Conservation (phyloP, 176 grass and related monocot genomes). For the Ensete glaucum region DNA sequence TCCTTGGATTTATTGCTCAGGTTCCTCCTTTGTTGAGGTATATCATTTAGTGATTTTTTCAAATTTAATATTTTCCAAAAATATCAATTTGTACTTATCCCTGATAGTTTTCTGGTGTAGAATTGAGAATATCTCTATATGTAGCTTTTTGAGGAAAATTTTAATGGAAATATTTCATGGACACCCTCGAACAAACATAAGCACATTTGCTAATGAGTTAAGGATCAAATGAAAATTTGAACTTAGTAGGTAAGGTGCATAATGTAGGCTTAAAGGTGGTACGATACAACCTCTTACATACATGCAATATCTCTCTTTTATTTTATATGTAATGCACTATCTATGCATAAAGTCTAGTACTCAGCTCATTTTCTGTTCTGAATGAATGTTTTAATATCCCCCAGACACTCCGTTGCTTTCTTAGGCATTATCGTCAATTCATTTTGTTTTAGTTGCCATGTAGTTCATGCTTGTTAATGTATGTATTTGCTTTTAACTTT, state of each 20-base stretch:
- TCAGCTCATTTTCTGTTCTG: background rate
- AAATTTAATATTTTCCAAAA: background rate
- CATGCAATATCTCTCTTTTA: background rate
- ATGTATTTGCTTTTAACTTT: background rate
- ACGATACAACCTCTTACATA: too few species aligned
- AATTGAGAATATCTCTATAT: too few species aligned
- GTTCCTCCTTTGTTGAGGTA: conserved; percentile 86
- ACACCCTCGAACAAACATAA: background rate
- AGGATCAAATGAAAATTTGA: background rate
- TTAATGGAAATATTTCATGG: background rate
- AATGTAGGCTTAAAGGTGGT: background rate
- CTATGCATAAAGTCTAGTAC: background rate
- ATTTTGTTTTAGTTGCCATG: too few species aligned
- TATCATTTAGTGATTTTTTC: background rate
- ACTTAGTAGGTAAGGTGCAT: background rate
- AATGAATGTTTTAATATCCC: background rate
- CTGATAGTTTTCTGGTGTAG: too few species aligned
- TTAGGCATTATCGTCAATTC: background rate
- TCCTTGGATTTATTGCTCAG: conserved; percentile 86
- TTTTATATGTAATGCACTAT: background rate
- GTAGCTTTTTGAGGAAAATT: too few species aligned
- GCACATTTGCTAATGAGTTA: background rate
- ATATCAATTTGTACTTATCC: too few species aligned
- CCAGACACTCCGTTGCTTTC: background rate
- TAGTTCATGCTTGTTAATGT: too few species aligned